Evolutionary conservation across 805 yeast species (phyloP), one percentile per base, ranked within the genome.

Genomic region (Starmerella gropengiesseri): DNA sequence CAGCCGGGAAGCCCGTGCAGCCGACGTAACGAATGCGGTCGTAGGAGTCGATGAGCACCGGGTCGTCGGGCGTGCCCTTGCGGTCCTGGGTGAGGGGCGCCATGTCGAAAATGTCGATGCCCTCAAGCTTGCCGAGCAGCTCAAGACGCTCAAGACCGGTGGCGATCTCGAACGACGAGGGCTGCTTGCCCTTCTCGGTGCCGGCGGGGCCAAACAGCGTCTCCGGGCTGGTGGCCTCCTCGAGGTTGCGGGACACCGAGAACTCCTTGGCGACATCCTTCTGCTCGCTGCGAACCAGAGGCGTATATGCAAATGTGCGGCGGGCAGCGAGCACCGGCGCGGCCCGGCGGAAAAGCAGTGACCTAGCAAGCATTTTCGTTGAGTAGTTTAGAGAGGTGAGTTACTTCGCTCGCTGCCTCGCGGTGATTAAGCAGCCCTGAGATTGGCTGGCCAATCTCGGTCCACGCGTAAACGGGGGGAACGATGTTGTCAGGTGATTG

Each of bases 61-160:
- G 98, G 65, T 89, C 85, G 48, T 73, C 74, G 66, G 85, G 71
- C 56, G 96, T 86, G 62, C 98, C 98, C 48, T 63, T 76, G 69
- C 96, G 87, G 59, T 85, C 79, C 52, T 86, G 66, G 51, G 84
- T 84, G 60, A 91, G 76, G 55, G 94, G 91, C 64, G 79, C 81
- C 60, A 77, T 71, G 72, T 91, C 97, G 61, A 64, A 65, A 51
- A 91, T 74, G 58, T 91, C 96, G 54, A 89, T 74, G 75, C 98
- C 98, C 67, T 87, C 95, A 62, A 83, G 69, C 67, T 85, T 82
- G 70, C 93, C 96, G 59, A 91, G 75, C 56, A 82, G 65, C 74
- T 91, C 98, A 55, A 87, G 73, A 77, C 98, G 86, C 68, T 83
- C 97, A 61, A 89, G 71, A 81, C 98, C 98, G 40, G 98, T 91